Conservation (phyloP, 202 grass and related monocot species). For the Carex arenaria region DNA sequence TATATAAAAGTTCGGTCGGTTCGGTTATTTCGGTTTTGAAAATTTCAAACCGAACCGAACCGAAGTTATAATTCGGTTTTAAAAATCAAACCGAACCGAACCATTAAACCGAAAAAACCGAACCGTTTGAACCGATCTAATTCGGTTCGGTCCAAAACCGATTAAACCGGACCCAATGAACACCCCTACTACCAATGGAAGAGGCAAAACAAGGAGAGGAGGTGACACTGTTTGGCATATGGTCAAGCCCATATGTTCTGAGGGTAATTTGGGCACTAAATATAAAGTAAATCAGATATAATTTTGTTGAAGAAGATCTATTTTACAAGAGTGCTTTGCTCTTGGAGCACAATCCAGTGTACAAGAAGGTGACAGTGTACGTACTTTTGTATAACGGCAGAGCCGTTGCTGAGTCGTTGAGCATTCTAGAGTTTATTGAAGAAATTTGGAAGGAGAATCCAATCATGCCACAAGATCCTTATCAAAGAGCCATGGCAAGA, state of each 20-base stretch:
- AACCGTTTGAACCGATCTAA: too few relatives aligned
- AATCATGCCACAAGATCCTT: conserved; percentile 33
- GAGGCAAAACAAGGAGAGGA: neutral
- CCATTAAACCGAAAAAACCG: too few relatives aligned
- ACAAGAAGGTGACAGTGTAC: conserved; percentile 49
- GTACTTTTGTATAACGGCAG: conserved; percentile 38
- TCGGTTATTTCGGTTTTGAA: too few relatives aligned
- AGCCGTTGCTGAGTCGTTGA: conserved; percentile 30
- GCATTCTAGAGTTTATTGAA: conserved; percentile 48
- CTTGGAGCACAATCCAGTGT: conserved; percentile 38
- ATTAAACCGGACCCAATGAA: too few relatives aligned
- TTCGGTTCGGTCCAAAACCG: too few relatives aligned
- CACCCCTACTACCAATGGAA: conserved; percentile 14
- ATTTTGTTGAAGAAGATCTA: conserved; percentile 44
- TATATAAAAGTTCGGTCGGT: too few relatives aligned
- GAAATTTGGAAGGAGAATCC: conserved; percentile 26
- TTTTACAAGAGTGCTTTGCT: conserved; percentile 26
- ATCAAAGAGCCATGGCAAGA: conserved; percentile 32
- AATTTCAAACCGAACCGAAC: too few relatives aligned
- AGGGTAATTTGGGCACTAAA: conserved; percentile 23
- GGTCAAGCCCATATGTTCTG: conserved; percentile 24
- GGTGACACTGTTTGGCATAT: conserved; percentile 17
- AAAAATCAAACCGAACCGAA: too few relatives aligned
- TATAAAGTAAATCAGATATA: conserved; percentile 37
- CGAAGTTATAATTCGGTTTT: too few relatives aligned